Evolutionary conservation across 805 yeast genomes (phyloP).

Genomic region (Lipomyces sp.): DNA sequence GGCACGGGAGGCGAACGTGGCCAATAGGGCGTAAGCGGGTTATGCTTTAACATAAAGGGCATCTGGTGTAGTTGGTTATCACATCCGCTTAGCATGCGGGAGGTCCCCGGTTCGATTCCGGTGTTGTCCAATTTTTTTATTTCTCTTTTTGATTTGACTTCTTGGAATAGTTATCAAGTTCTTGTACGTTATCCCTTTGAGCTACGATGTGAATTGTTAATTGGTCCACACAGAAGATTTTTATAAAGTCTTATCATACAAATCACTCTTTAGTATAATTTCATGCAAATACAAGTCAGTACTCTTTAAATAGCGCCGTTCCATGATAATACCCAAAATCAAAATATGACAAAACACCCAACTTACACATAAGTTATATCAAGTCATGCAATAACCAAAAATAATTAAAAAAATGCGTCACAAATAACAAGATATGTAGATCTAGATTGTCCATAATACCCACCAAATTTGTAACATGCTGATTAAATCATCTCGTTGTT

Average conservation of each 20-base stretch:
- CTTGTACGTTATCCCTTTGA: no score
- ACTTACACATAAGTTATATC: not conserved
- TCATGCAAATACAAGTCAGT: not conserved
- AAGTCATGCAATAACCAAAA: not conserved
- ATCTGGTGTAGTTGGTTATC: slow-evolving; percentile 42
- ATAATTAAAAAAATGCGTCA: not conserved
- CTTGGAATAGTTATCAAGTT: no score
- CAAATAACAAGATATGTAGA: not conserved
- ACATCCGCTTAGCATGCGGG: slow-evolving; percentile 42
- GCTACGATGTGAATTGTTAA: no score
- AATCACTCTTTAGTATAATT: no score
- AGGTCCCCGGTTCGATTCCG: slow-evolving; percentile 42
- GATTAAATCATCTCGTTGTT: slow-evolving; percentile 20
- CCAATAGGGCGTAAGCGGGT: not conserved
- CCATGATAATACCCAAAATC: not conserved
- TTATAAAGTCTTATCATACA: not conserved
- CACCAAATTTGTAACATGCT: not conserved
- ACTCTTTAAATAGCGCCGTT: not conserved
- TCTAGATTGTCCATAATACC: not conserved
- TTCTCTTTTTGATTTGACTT: not conserved
- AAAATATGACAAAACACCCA: not conserved
- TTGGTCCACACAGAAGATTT: not conserved
- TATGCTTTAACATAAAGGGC: slow-evolving; percentile 22
- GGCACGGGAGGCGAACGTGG: not conserved
- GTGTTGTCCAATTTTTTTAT: slow-evolving; percentile 37